Evolutionary conservation across 257 asterid genomes (phyloP).

Genomic region (Thymus mandschuricus): DNA sequence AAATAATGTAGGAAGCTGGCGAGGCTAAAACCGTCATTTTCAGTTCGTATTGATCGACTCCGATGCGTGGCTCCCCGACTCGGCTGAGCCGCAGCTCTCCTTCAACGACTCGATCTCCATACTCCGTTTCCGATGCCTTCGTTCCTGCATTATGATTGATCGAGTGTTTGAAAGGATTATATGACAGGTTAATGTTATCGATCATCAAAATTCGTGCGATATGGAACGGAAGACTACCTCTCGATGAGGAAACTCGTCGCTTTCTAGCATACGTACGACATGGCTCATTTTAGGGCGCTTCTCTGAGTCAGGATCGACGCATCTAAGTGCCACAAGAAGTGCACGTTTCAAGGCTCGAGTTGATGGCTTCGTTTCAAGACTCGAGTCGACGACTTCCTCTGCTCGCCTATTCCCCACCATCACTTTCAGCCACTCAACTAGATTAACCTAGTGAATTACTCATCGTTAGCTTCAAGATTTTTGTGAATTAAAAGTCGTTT

Average conservation of each 20-base stretch:
- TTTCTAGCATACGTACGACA: slow-evolving; percentile 86
- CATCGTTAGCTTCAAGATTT: no score
- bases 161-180: neutral
- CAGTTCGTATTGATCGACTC: slow-evolving; percentile 33
- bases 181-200: neutral
- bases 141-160: slow-evolving; percentile 50
- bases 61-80: slow-evolving; percentile 42
- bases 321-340: slow-evolving; percentile 84
- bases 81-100: slow-evolving; percentile 61
- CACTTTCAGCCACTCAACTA: slow-evolving; percentile 96
- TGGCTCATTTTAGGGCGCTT: slow-evolving; percentile 95
- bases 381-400: slow-evolving; percentile 88
- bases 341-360: slow-evolving; percentile 87
- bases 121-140: slow-evolving; percentile 60
- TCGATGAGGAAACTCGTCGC: slow-evolving; percentile 75
- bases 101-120: slow-evolving; percentile 66
- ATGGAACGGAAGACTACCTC: slow-evolving; percentile 44
- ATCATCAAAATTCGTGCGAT: neutral
- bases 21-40: slow-evolving; percentile 36
- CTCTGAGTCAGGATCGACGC: slow-evolving; percentile 94
- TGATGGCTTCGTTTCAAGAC: slow-evolving; percentile 70
- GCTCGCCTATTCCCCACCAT: slow-evolving; percentile 94
- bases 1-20: slow-evolving; percentile 30
- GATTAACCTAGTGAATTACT: slow-evolving; percentile 62
- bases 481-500: slow-evolving; percentile 25